Percentiles rank a stretch among this genome's conserved stretches.
Evolutionary conservation across 2,329 filamentous ascomycete genomes (phyloP).

Genomic region (Alternaria atra): DNA sequence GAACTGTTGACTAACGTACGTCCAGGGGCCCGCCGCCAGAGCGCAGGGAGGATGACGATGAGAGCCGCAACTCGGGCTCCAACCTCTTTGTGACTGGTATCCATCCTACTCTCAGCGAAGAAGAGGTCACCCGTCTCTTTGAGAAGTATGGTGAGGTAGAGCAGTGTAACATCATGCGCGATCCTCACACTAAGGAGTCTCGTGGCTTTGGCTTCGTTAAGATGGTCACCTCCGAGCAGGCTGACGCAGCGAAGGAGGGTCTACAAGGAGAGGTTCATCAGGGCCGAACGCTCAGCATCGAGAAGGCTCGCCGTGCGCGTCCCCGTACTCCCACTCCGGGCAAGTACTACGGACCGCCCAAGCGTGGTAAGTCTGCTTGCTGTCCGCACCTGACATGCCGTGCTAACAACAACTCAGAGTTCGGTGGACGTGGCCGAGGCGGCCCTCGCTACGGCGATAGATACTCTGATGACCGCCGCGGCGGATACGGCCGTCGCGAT

Average conservation of each 20-base stretch:
- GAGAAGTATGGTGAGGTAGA: conserved; percentile 99
- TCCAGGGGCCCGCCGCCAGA: conserved; percentile 59
- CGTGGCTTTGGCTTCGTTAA: conserved; percentile 99
- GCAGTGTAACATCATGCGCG: conserved; percentile 99
- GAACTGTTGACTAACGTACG: conserved; percentile 27
- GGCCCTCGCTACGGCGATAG: conserved; percentile 61
- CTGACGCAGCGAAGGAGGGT: conserved; percentile 95
- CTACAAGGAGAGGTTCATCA: conserved; percentile 95
- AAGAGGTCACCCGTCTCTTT: conserved; percentile 92
- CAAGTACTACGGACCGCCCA: conserved; percentile 98
- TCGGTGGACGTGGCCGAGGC: conserved; percentile 55
- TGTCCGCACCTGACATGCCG: neutral
- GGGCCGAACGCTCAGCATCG: conserved; percentile 94
- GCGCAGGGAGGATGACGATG: conserved; percentile 74
- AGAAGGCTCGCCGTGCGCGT: conserved; percentile 95
- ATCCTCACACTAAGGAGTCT: conserved; percentile 97
- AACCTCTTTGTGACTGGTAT: conserved; percentile 99
- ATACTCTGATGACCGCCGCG: conserved; percentile 58
- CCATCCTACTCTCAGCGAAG: conserved; percentile 87
- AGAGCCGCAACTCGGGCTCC: conserved; percentile 89
- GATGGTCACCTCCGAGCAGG: conserved; percentile 94
- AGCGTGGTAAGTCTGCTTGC: conserved; percentile 75
- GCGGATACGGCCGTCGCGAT: conserved; percentile 56
- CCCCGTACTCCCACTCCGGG: conserved; percentile 96
- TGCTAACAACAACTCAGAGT: conserved; percentile 50